phyloP scores from a whole-genome alignment of 768 basidiomycete genomes.

The Kwoniella europaea region DNA sequence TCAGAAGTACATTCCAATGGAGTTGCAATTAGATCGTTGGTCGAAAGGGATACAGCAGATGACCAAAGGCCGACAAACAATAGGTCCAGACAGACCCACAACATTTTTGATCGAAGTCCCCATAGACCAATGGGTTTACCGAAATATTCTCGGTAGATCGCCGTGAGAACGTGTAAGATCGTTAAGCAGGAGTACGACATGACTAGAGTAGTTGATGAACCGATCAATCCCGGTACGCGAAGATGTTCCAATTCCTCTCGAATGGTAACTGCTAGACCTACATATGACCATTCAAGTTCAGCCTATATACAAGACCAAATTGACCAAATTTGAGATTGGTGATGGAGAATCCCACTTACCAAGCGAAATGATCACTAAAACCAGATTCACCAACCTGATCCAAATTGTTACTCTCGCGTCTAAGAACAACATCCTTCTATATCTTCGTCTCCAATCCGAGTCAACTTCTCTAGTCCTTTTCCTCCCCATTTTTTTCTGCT shows the following conservation, averaged over 20 bases:
- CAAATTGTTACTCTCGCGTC: slow-evolving; percentile 51
- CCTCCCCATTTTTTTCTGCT: slow-evolving; percentile 16
- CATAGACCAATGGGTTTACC: slow-evolving; percentile 58
- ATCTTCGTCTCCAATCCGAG: slow-evolving; percentile 33
- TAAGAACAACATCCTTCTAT: slow-evolving; percentile 39
- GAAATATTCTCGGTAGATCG: slow-evolving; percentile 57
- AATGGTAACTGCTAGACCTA: slow-evolving; percentile 41
- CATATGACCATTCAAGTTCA: neutral
- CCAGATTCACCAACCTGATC: slow-evolving; percentile 40
- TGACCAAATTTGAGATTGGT: neutral
- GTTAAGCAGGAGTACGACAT: slow-evolving; percentile 52
- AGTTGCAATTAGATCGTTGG: slow-evolving; percentile 55
- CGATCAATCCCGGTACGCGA: slow-evolving; percentile 48
- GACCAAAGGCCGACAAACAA: slow-evolving; percentile 57
- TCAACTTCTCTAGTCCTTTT: slow-evolving; percentile 23
- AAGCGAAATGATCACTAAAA: slow-evolving; percentile 33
- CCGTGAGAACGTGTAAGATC: slow-evolving; percentile 49
- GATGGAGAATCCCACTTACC: slow-evolving; percentile 30
- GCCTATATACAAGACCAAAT: neutral
- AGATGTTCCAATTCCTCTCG: slow-evolving; percentile 34
- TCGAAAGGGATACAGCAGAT: slow-evolving; percentile 45
- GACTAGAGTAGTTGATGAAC: slow-evolving; percentile 52
- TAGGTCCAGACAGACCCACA: slow-evolving; percentile 58
- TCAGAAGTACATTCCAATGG: slow-evolving; percentile 50
- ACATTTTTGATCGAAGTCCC: slow-evolving; percentile 57